phyloP scores from a whole-genome alignment of 805 yeast species.

The Kuraishia capsulata region DNA sequence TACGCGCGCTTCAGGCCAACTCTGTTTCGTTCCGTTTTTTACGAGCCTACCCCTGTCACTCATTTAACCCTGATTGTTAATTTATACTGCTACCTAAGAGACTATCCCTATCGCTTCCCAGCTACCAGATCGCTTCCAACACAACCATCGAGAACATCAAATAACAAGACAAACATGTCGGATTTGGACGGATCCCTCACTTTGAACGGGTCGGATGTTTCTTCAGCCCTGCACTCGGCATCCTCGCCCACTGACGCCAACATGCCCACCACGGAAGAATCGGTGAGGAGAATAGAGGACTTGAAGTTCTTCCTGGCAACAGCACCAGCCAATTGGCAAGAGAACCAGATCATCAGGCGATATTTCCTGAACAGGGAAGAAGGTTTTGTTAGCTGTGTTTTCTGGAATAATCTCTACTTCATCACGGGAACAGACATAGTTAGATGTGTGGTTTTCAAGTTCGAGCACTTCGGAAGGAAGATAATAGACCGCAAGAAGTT shows the following conservation, averaged over 20 bases:
- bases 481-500: constrained; percentile 85
- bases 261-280: constrained; percentile 36
- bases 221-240: background rate
- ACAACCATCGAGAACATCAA: too few species aligned
- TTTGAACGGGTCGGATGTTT: too few species aligned
- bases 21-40: too few species aligned
- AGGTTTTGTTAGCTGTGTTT: constrained; percentile 86
- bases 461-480: constrained; percentile 82
- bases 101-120: too few species aligned
- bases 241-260: background rate
- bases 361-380: constrained; percentile 83
- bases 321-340: constrained; percentile 94
- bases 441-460: constrained; percentile 79
- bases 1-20: too few species aligned
- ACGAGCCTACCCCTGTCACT: too few species aligned
- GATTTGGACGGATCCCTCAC: too few species aligned
- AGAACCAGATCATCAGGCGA: constrained; percentile 76
- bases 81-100: too few species aligned
- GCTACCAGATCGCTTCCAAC: too few species aligned
- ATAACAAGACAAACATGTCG: too few species aligned
- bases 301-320: constrained; percentile 81
- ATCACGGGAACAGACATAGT: constrained; percentile 96
- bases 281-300: constrained; percentile 60
- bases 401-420: constrained; percentile 84
- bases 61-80: too few species aligned